Evolutionary conservation across 2,329 filamentous ascomycete genomes (phyloP), one percentile per base, ranked within the genome.

Genomic region (Sodiomyces alkalinus): DNA sequence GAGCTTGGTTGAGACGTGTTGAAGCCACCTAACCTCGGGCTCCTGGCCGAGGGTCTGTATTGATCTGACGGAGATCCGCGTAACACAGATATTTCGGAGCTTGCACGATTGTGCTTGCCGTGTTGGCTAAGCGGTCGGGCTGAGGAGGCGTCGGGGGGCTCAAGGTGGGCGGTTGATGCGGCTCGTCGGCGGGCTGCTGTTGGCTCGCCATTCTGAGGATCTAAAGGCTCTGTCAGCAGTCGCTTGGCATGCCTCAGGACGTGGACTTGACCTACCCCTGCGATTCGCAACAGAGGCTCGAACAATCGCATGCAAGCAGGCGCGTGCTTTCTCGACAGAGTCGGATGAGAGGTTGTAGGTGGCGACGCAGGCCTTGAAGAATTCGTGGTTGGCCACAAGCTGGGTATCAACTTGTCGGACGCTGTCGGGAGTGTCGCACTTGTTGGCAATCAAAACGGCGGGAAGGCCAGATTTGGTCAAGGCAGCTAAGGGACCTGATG

Each of bases 381-480:
- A 60, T 27, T 67, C 55, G 43, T 80, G 74, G 32, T 51, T 53
- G 26, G 66, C 58, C 23, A 90, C 64, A 31, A 58, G 66, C 17
- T 72, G 62, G 10, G 77, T 68, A 44, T 87, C 74, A 31, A 92
- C 63, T 46, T 82, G 68, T 44, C 79, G 74, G 33, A 72, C 60
- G 33, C 69, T 65, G 36, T 76, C 69, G 26, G 77, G 74, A 28
- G 74, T 69, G 50, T 94, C 87, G 58, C 82, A 92, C 62, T 94
- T 94, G 51, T 77, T 87, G 31, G 83, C 82, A 28, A 92, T 80
- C 22, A 94, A 67, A 36, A 87, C 66, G 29, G 78, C 79, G 7
- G 86, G 83, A 21, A 92, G 55, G 15, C 67, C 65, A 12, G 78
- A 74, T 41, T 76, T 78, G 33, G 73, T 68, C 28, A 92, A 62